A percentile compares a stretch with the other conserved stretches of the same genome.
These are phyloP conservation scores for Cyberlindnera mycetangii DNA, from an alignment of 805 yeast genomes.

Conservation along the genomic window DNA sequence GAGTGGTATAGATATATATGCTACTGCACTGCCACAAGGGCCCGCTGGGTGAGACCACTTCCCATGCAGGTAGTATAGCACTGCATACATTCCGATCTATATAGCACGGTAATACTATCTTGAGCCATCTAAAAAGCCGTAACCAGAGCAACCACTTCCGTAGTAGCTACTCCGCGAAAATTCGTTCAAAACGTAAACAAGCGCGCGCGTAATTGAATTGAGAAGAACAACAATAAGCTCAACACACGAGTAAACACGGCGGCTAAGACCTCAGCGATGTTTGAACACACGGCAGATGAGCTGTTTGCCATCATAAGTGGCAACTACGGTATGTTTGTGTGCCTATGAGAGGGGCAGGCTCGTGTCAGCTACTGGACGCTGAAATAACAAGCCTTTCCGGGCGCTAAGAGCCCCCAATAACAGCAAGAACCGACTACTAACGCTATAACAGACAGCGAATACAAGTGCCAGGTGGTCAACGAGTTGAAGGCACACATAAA, in stretches of 20 bases:
- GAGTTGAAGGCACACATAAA: constrained; percentile 53
- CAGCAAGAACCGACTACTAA: neutral
- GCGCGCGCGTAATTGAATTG: neutral
- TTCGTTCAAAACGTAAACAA: constrained; percentile 9
- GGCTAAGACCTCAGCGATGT: constrained; percentile 11
- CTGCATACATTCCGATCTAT: constrained; percentile 13
- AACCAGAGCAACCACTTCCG: constrained; percentile 1
- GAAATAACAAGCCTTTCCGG: no score
- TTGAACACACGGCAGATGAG: constrained; percentile 19
- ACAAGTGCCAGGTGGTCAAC: constrained; percentile 20
- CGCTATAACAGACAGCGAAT: constrained; percentile 17
- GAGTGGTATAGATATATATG: neutral
- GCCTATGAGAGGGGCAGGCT: no score
- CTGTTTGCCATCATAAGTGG: constrained; percentile 11
- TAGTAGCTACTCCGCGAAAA: neutral
- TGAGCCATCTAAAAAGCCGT: no score
- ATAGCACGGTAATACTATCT: no score
- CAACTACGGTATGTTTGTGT: constrained; percentile 16
- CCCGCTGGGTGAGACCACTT: constrained; percentile 18
- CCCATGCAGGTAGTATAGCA: constrained; percentile 24
- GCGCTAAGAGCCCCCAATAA: no score
- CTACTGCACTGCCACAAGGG: constrained; percentile 19
- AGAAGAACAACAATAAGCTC: neutral
- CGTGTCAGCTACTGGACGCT: no score
- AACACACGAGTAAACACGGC: no score